phyloP scores from a whole-genome alignment of 2,329 filamentous ascomycete genomes.

The Alternaria sp. region DNA sequence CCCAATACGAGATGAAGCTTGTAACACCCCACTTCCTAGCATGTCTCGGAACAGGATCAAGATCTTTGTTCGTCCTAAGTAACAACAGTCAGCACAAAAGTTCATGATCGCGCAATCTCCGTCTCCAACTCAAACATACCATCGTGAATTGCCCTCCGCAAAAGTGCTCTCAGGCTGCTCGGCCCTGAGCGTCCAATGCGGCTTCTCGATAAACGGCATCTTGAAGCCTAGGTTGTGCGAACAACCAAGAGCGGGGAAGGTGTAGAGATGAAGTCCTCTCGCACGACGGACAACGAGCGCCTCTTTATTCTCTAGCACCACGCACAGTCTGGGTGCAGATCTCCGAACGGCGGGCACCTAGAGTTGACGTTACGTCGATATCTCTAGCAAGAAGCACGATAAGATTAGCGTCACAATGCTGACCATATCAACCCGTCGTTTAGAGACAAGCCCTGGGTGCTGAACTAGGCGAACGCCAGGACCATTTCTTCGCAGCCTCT shows the following conservation, averaged over 20 bases:
- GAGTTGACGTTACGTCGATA: conserved; percentile 9
- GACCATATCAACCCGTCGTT: not conserved
- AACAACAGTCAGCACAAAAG: not conserved
- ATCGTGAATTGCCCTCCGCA: conserved; percentile 52
- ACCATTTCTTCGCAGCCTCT: conserved; percentile 1
- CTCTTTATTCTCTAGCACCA: conserved; percentile 14
- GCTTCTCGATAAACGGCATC: conserved; percentile 49
- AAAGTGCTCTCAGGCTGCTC: conserved; percentile 58
- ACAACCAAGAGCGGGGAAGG: not conserved
- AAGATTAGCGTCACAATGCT: conserved; percentile 13
- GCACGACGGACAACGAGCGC: conserved; percentile 10
- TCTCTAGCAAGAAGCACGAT: conserved; percentile 5
- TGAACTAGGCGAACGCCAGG: conserved; percentile 2
- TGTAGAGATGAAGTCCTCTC: not conserved
- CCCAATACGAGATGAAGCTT: conserved; percentile 61
- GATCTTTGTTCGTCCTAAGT: conserved; percentile 57
- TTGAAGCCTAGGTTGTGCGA: conserved; percentile 4
- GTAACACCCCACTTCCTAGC: conserved; percentile 58
- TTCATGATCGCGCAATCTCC: not conserved
- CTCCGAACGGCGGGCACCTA: conserved; percentile 5
- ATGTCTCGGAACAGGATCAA: conserved; percentile 59
- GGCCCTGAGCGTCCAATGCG: conserved; percentile 53
- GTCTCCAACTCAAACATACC: conserved; percentile 31
- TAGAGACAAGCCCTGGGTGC: conserved; percentile 3
- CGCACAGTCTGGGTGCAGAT: conserved; percentile 8